Base-by-base conservation (phyloP, 176 grass and related monocot species). In the Chrysopogon serrulatus region DNA sequence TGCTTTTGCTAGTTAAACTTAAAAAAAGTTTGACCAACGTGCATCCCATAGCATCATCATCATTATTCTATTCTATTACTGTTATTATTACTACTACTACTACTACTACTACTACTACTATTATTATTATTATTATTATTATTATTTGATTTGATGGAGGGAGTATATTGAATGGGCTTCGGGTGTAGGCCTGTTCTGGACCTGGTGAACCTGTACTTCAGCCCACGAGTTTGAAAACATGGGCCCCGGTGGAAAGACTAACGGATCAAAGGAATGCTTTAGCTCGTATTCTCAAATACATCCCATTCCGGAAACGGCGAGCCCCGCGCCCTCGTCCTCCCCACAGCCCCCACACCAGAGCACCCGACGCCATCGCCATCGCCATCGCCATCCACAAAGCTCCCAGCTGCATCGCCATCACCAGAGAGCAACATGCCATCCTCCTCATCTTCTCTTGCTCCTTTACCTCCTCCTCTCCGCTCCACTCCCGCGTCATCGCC, bases 401-500 rank as follows among this genome's bases (percentile, higher is more conserved):
- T 66, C 63, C 79, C 66, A 62, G 28, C 21, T 45, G 76, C 26
- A 73, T 74, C 76, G 10, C 44, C 74, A 3, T 81, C 85, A 23
- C 60, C 27, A 21, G 23, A 39, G 74, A 68, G 69, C 56, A 68
- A 59, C 73, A 49, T 79, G 40, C 63, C 63, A 83, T 67, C 77
- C 11, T 77, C 76, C 40, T 57, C 51, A 24, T 43, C 18, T 56
- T 24, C 72, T 78, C 18, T 39, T 26, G 5, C 74, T 89, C 65
- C 30, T 42, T 44, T 41, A 42, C 53, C 41, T 49, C 23, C 32
- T 43, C 70, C 34, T 4, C 6, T 31, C 9, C 78, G 24, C 63
- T 23, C 24, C 44, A 37, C 79, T 61, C 62, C 41, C 82, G 68
- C 36, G 42, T 70, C 54, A 35, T n/a, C 45, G 15, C 81, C 24